A percentile compares a stretch with the other conserved stretches of the same genome.
Conservation (phyloP, 2,329 filamentous ascomycete genomes). For the Trichophaea hybrida region DNA sequence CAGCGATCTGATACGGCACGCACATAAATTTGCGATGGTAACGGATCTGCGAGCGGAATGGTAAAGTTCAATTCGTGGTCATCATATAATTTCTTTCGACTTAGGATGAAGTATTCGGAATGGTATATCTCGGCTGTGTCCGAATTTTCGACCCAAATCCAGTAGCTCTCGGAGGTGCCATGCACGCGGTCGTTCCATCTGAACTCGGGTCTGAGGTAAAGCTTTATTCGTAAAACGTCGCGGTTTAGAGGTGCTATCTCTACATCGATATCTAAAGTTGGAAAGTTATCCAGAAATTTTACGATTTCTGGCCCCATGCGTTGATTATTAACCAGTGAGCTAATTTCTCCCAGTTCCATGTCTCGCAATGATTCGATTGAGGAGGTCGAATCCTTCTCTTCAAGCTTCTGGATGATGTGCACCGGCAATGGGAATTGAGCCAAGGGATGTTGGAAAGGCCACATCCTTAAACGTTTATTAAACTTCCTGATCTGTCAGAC, state of each 20-base stretch:
- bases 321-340: slow-evolving; percentile 77
- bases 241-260: slow-evolving; percentile 92
- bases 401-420: slow-evolving; percentile 68
- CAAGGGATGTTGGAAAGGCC: slow-evolving; percentile 88
- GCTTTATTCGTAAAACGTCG: slow-evolving; percentile 80
- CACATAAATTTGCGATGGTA: slow-evolving; percentile 93
- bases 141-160: slow-evolving; percentile 98
- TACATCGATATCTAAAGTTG: slow-evolving; percentile 75
- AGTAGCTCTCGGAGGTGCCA: slow-evolving; percentile 89
- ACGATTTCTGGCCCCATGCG: slow-evolving; percentile 70
- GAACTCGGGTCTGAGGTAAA: slow-evolving; percentile 80
- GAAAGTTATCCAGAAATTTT: slow-evolving; percentile 77
- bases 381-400: slow-evolving; percentile 57
- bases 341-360: slow-evolving; percentile 86
- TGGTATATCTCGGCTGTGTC: slow-evolving; percentile 97
- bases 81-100: slow-evolving; percentile 74
- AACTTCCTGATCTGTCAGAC: background rate
- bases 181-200: slow-evolving; percentile 88
- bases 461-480: slow-evolving; percentile 41
- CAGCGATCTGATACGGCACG: slow-evolving; percentile 87
- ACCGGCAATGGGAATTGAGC: slow-evolving; percentile 86
- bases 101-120: slow-evolving; percentile 91
- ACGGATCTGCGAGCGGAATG: slow-evolving; percentile 80
- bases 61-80: slow-evolving; percentile 98
- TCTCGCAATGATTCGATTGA: slow-evolving; percentile 77